Base-by-base conservation (phyloP, 2,329 filamentous ascomycete genomes). In the Amylocarpus encephaloides region DNA sequence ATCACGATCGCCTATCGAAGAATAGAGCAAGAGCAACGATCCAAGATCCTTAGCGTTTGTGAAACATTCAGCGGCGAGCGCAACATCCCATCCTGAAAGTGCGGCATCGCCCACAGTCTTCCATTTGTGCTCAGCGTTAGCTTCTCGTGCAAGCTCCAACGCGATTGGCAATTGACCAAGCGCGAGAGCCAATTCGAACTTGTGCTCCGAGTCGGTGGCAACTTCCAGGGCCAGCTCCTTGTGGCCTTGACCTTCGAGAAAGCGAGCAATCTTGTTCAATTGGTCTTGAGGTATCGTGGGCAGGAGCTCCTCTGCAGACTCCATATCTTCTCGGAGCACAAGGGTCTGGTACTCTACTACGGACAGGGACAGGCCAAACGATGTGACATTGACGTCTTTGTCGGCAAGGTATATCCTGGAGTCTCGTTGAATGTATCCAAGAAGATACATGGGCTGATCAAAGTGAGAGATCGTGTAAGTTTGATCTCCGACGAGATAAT, bases 381-480 rank as follows among this genome's bases (percentile, higher is more conserved):
- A 96, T 1, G 90, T 88, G 49, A 95, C 85, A 53, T 83, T 83
- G 62, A 98, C 86, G 69, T 98, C 93, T 72, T 97, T 97, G 73
- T 98, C 92, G 57, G 86, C 86, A 45, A 98, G 78, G 70, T 98
- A 98, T 60, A 97, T 88, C 57, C 89, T 80, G n/a, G 89, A 92
- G 69, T 98, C 93, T 56, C 93, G 82, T 61, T 93, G 88, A 43
- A 98, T 88, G 69, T 98, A 98, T 43, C 93, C 92, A 26, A 98
- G 79, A 22, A 95, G 80, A 70, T 97, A 98, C 83, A 94, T 90
- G 22, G 90, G 82, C 67, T 91, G 85, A 70, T 98, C 93, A 64
- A 96, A 97, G 71, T 97, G 92, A 11, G 91, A 93, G 58, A 98
- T 87, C 3, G 92, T 96, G 76, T 97, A 96, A 12, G 90, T 95